phyloP scores from a whole-genome alignment of 306 rosid genomes.

The Citrullus mucosospermus region DNA sequence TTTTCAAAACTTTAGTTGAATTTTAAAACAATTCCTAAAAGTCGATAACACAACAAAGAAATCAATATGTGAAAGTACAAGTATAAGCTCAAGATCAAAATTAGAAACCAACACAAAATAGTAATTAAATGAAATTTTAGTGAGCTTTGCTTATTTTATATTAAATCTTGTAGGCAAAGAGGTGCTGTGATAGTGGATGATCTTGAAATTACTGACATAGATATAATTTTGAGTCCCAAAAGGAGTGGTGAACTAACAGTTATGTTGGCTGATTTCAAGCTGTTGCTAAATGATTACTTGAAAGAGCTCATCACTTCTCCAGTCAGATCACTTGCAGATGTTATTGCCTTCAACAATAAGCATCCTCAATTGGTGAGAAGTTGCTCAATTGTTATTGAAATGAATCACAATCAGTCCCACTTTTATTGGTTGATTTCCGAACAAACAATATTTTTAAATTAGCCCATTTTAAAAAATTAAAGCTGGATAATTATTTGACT shows the following conservation, averaged over 20 bases:
- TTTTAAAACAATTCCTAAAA: too few species aligned
- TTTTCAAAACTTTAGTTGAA: too few species aligned
- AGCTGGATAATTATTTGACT: too few species aligned
- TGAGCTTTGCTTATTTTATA: background rate
- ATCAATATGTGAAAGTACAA: too few species aligned
- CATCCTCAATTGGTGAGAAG: constrained; percentile 12
- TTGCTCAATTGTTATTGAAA: background rate
- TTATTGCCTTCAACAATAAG: constrained; percentile 37
- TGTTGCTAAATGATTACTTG: constrained; percentile 26
- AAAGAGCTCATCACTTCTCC: constrained; percentile 38
- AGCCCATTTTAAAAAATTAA: too few species aligned
- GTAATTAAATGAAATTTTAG: background rate
- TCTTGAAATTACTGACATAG: constrained; percentile 33
- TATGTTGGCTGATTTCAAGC: constrained; percentile 32
- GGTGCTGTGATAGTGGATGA: constrained; percentile 49
- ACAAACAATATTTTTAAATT: too few species aligned
- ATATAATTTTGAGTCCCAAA: constrained; percentile 8
- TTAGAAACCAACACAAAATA: too few species aligned
- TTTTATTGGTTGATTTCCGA: background rate
- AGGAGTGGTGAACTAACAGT: constrained; percentile 25
- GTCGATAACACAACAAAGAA: too few species aligned
- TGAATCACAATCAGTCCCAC: background rate
- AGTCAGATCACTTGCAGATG: constrained; percentile 33
- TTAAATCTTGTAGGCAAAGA: constrained; percentile 22
- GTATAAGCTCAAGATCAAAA: too few species aligned